Evolutionary conservation across 2,329 filamentous ascomycete species (phyloP).

Genomic region (Cercospora brassicicola): DNA sequence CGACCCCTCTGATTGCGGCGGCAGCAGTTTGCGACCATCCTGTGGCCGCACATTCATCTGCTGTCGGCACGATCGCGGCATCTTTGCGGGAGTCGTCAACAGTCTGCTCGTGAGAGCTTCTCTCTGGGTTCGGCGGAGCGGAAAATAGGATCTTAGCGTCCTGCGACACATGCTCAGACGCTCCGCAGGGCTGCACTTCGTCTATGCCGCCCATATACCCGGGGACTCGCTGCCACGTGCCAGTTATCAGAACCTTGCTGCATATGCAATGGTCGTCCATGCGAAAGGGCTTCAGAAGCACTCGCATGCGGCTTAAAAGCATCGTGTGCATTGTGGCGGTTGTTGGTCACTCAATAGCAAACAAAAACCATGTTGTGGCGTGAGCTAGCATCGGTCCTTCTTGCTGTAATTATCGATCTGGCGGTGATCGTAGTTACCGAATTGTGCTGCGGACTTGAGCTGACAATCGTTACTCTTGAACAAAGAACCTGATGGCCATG

Average conservation of each 20-base stretch:
- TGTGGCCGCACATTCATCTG: background rate
- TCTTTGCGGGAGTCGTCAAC: background rate
- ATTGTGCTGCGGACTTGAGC: background rate
- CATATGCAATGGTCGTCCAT: background rate
- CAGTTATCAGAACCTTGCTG: background rate
- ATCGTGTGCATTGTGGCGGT: background rate
- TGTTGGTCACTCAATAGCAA: background rate
- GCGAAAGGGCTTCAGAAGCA: background rate
- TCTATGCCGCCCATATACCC: background rate
- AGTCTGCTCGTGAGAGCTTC: background rate
- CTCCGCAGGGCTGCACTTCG: background rate
- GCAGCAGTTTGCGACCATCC: background rate
- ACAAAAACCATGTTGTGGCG: background rate
- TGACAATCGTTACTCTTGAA: background rate
- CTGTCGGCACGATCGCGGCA: background rate
- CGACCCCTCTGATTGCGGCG: background rate
- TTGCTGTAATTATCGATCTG: background rate
- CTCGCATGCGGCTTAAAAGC: background rate
- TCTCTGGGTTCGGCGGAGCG: background rate
- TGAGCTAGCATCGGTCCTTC: background rate
- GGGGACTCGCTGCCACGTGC: background rate
- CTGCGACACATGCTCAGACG: background rate
- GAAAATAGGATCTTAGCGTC: background rate
- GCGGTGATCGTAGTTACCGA: background rate
- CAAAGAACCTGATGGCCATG: background rate